Base-by-base conservation (phyloP, 2,329 filamentous ascomycete species). In the Cladosporium sp. region DNA sequence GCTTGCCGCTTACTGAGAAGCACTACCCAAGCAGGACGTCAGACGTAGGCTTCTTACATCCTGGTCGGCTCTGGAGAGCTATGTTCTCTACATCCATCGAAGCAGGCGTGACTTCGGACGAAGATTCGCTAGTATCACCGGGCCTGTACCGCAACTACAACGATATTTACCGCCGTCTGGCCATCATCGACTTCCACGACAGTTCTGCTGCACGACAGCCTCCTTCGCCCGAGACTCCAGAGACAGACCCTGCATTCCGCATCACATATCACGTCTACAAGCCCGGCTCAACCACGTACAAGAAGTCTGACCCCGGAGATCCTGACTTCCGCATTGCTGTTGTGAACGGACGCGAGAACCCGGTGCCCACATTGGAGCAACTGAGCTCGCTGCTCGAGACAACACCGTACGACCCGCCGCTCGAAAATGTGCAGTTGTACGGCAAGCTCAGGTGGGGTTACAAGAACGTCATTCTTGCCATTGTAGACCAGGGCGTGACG, bases 251-350 rank as follows among this genome's bases (percentile, higher is more conserved):
- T 14, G 88, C 89, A 0, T 96, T 91, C 80, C 86, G 86, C 67
- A 81, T 97, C 40, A 87, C 90, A 69, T 97, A 88, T 78, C 84
- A 96, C 77, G 83, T 97, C 67, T 97, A 91, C 88, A 96, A 94
- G 76, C 87, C 90, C 68, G 80, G 82, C 76, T 73, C 72, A 3
- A 76, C 83, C 71, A 81, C 84, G 0, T 95, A 94, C 80, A 88
- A 89, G 70, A 97, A 97, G 78, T 87, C 88, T n/a, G 86, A 85
- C 5, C 93, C 91, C 1, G 89, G 90, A 0, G 75, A 85, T 0
- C 93, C 94, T 0, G 91, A 97, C 75, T 97, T 96, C 77, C 88
- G 90, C 66, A 85, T 98, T 67, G 90, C 90, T 18, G 91, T 98
- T 18, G 84, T 94, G 63, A 89, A 95, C 75, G 90, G 92, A 4